Conservation (phyloP, 2,329 filamentous ascomycete species). For the Claviceps spartinae region DNA sequence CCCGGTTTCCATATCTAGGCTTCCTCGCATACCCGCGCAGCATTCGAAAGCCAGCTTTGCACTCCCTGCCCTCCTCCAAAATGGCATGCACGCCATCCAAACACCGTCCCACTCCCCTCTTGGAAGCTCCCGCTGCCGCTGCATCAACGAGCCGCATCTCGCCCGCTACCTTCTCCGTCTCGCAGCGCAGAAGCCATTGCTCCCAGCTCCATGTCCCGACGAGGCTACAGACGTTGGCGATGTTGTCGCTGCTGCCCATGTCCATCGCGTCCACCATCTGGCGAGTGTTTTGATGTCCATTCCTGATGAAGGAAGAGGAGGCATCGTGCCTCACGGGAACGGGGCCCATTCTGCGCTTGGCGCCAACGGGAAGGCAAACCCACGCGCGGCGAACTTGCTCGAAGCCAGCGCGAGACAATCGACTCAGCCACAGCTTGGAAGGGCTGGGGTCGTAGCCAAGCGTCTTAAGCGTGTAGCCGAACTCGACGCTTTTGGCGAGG, state of each 20-base stretch:
- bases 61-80: constrained; percentile 48
- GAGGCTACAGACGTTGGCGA: constrained; percentile 65
- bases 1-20: constrained; percentile 28
- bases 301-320: constrained; percentile 13
- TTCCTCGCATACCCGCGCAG: constrained; percentile 52
- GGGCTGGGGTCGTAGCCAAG: constrained; percentile 80
- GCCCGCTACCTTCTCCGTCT: constrained; percentile 65
- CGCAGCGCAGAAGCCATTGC: constrained; percentile 82
- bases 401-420: constrained; percentile 65
- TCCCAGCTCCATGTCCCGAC: constrained; percentile 89
- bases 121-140: constrained; percentile 34
- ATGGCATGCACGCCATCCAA: constrained; percentile 47
- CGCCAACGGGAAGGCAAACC: constrained; percentile 76
- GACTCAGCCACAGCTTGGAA: constrained; percentile 65
- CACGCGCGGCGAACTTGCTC: constrained; percentile 70
- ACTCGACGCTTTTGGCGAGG: constrained; percentile 77
- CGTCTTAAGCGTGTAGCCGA: constrained; percentile 77
- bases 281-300: constrained; percentile 28
- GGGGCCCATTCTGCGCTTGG: constrained; percentile 21
- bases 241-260: constrained; percentile 53
- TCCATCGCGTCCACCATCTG: constrained; percentile 47
- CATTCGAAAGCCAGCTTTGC: constrained; percentile 46
- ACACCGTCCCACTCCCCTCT: constrained; percentile 43
- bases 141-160: constrained; percentile 44
- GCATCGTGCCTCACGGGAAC: constrained; percentile 21